phyloP scores from a whole-genome alignment of 305 asterid species.

The Stenogyne calaminthoides region DNA sequence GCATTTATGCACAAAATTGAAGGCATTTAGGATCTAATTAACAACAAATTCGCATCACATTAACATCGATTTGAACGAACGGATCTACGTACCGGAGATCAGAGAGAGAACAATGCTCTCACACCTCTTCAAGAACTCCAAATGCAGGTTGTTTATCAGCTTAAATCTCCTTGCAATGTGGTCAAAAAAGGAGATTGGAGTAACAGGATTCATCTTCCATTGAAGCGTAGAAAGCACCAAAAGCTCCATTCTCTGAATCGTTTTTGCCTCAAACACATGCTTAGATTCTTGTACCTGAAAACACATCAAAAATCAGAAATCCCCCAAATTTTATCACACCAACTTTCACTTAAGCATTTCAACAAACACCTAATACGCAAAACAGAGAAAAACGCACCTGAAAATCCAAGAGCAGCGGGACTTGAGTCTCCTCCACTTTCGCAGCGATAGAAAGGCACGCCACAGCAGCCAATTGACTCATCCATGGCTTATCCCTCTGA shows the following conservation, averaged over 20 bases:
- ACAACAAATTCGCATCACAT: not conserved
- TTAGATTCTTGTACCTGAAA: conserved; percentile 62
- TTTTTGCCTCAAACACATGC: conserved; percentile 70
- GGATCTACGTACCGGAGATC: conserved; percentile 57
- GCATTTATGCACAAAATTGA: conserved; percentile 22
- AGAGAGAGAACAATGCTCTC: conserved; percentile 53
- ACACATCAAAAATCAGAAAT: conserved; percentile 10
- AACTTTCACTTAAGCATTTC: conserved; percentile 25
- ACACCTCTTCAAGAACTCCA: conserved; percentile 53
- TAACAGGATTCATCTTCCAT: conserved; percentile 77
- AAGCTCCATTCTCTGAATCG: conserved; percentile 79
- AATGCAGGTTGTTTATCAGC: conserved; percentile 42
- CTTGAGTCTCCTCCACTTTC: conserved; percentile 79
- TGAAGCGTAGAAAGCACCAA: conserved; percentile 64
- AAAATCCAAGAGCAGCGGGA: conserved; percentile 65
- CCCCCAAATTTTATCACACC: not conserved
- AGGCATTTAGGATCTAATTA: conserved; percentile 1
- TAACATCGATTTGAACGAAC: not conserved
- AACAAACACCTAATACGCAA: conserved; percentile 32
- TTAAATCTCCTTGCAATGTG: conserved; percentile 67
- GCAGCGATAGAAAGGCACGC: conserved; percentile 85
- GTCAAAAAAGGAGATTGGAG: conserved; percentile 71
- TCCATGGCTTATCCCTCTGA: conserved; percentile 79
- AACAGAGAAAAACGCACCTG: conserved; percentile 47
- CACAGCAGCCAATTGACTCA: conserved; percentile 74